phyloP scores from a whole-genome alignment of 2,329 filamentous ascomycete genomes.

The Dothiorella sarmentorum region DNA sequence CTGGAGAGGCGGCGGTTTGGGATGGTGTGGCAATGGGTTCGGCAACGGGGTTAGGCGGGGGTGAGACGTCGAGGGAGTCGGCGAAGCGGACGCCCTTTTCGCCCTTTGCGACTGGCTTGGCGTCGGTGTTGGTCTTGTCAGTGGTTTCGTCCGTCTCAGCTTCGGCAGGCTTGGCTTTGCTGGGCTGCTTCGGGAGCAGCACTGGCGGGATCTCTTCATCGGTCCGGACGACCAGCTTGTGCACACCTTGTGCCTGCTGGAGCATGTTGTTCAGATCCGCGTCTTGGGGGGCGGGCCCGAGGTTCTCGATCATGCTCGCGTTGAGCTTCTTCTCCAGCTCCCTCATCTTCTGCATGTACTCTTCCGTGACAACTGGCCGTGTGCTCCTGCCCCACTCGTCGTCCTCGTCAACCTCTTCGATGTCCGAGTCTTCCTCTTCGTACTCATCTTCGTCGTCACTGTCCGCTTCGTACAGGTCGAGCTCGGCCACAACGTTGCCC shows the following conservation, averaged over 20 bases:
- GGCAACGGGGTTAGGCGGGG: conserved; percentile 28
- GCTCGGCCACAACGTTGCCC: conserved; percentile 85
- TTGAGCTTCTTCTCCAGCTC: conserved; percentile 78
- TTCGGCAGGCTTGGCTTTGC: conserved; percentile 4
- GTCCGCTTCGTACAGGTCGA: conserved; percentile 72
- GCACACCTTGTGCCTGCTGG: conserved; percentile 15
- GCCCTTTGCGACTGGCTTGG: conserved; percentile 21
- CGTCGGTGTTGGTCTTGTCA: conserved; percentile 35
- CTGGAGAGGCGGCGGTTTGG: not conserved
- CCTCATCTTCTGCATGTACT: conserved; percentile 78
- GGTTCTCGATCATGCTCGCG: conserved; percentile 53
- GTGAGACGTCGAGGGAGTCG: conserved; percentile 67
- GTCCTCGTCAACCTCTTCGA: conserved; percentile 63
- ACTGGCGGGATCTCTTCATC: conserved; percentile 10
- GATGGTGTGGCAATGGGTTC: not conserved
- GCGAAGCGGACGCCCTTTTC: conserved; percentile 80
- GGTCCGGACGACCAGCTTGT: conserved; percentile 2
- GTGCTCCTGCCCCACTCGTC: conserved; percentile 75
- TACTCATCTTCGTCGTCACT: conserved; percentile 48
- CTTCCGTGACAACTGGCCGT: conserved; percentile 64
- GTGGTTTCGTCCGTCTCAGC: conserved; percentile 19
- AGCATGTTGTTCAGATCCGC: conserved; percentile 32
- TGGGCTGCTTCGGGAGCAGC: not conserved
- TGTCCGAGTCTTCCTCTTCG: conserved; percentile 40
- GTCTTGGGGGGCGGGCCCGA: conserved; percentile 49